Evolutionary conservation across 306 rosid genomes (phyloP).

Genomic region (Ammopiptanthus mongolicus): DNA sequence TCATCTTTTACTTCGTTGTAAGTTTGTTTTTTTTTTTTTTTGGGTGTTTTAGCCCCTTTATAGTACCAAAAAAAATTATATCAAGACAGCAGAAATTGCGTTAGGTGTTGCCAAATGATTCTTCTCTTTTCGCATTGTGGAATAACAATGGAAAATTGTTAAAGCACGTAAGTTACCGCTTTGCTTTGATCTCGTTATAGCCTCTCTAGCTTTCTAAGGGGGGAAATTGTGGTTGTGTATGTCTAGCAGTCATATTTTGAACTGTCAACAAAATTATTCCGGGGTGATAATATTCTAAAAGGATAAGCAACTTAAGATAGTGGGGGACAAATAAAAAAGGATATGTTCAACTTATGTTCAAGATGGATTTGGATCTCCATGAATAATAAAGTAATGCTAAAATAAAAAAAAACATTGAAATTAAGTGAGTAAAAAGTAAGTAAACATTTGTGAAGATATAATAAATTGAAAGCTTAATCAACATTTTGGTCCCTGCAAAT

Average conservation of each 20-base stretch:
- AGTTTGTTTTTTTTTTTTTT: too few species aligned
- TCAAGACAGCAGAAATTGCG: not conserved
- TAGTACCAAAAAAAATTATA: too few species aligned
- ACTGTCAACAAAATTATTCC: not conserved
- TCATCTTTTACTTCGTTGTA: too few species aligned
- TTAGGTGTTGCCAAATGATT: not conserved
- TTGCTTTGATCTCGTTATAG: too few species aligned
- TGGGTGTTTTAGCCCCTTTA: too few species aligned
- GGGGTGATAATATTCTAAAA: not conserved
- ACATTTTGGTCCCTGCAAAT: too few species aligned
- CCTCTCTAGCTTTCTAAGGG: too few species aligned
- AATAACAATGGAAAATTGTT: not conserved
- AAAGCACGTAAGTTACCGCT: not conserved
- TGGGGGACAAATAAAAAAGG: not conserved
- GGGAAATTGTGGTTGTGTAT: not conserved
- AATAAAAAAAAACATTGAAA: not conserved
- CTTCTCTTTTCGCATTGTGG: not conserved
- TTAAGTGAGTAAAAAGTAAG: not conserved
- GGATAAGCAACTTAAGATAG: not conserved
- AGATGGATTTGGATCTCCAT: not conserved
- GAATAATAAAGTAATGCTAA: not conserved
- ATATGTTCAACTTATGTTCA: not conserved
- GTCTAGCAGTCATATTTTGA: not conserved
- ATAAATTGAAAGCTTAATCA: not conserved
- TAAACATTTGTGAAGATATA: not conserved